Conservation (phyloP, 306 rosid genomes). For the Fragaria nilgerrensis region DNA sequence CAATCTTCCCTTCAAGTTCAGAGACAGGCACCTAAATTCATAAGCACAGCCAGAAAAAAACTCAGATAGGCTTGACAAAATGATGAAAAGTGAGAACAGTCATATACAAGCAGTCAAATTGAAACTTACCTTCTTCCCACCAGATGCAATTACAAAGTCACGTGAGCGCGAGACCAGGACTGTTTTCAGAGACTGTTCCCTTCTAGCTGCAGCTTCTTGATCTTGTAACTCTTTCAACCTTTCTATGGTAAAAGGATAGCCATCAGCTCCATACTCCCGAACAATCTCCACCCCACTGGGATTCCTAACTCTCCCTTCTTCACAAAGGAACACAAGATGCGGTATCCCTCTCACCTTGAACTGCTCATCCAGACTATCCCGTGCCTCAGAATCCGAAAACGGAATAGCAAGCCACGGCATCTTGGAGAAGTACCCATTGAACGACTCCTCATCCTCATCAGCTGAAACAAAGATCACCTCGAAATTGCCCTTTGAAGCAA, state of each 20-base stretch:
- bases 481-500: constrained; percentile 50
- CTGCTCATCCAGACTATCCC: constrained; percentile 36
- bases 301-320: constrained; percentile 46
- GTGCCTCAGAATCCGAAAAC: constrained; percentile 53
- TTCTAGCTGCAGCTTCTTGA: constrained; percentile 46
- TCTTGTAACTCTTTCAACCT: constrained; percentile 49
- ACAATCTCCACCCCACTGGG: constrained; percentile 39
- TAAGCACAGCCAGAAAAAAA: constrained; percentile 11
- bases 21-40: constrained; percentile 45
- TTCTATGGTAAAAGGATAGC: constrained; percentile 52
- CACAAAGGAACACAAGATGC: constrained; percentile 50
- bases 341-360: constrained; percentile 63
- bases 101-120: background rate
- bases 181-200: constrained; percentile 50
- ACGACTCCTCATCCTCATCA: constrained; percentile 56
- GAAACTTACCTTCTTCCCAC: constrained; percentile 45
- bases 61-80: constrained; percentile 14
- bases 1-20: constrained; percentile 65
- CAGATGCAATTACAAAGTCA: constrained; percentile 52
- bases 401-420: constrained; percentile 88
- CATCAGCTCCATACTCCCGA: constrained; percentile 51
- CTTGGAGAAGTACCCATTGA: constrained; percentile 57
- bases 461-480: constrained; percentile 54
- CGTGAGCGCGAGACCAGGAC: constrained; percentile 49
- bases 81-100: background rate